These are phyloP conservation scores for Uronychia binucleata DNA, from an alignment of 73 alveolate species.

Conservation along the genomic window DNA sequence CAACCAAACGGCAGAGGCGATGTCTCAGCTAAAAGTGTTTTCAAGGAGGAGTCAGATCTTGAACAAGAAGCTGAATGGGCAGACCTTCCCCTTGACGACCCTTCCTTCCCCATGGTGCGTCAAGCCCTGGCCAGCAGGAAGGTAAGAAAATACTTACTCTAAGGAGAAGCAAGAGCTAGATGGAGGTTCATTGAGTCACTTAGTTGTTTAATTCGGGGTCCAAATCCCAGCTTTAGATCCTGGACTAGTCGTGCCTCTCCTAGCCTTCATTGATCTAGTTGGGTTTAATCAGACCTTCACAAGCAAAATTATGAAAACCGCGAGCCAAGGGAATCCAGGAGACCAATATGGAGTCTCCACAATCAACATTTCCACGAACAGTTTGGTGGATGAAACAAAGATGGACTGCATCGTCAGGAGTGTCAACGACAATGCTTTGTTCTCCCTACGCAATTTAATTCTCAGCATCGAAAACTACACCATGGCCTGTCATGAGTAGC, in stretches of 20 bases:
- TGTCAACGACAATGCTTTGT: background rate
- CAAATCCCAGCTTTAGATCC: background rate
- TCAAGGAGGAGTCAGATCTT: background rate
- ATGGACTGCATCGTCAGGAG: background rate
- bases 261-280: background rate
- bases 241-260: background rate
- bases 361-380: too few species aligned
- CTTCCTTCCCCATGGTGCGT: background rate
- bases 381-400: too few species aligned
- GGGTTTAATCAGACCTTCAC: background rate
- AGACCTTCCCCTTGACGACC: background rate
- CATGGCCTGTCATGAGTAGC: background rate
- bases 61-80: background rate
- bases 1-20: too few species aligned
- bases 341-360: background rate
- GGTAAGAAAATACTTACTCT: background rate
- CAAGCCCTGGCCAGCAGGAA: background rate
- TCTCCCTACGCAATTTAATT: background rate
- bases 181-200: background rate
- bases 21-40: background rate
- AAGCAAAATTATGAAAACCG: background rate
- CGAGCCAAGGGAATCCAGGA: background rate
- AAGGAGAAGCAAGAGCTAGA: background rate
- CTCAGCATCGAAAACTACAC: background rate
- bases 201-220: background rate